Conservation (phyloP, 192 early-diverging fungal genomes). For the Podila epicladia region DNA sequence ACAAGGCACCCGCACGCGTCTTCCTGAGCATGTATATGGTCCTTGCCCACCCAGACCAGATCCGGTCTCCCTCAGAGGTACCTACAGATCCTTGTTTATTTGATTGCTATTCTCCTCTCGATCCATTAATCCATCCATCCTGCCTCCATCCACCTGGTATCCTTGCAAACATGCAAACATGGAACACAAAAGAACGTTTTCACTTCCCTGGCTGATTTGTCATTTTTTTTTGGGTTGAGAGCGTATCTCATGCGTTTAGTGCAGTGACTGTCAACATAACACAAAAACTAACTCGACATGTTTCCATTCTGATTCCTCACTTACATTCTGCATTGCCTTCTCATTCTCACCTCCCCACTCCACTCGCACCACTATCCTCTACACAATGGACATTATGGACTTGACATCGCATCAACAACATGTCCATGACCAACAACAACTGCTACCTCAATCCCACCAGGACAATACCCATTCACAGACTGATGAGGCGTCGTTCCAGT, state of each 20-base stretch:
- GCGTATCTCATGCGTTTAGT: too few relatives aligned
- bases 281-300: too few relatives aligned
- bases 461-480: neutral
- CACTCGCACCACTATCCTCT: neutral
- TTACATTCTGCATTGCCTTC: neutral
- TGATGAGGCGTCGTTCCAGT: conserved; percentile 19
- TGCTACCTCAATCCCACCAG: neutral
- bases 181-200: too few relatives aligned
- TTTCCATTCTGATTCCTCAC: neutral
- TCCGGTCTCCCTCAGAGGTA: conserved; percentile 59
- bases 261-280: too few relatives aligned
- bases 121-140: neutral
- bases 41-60: conserved; percentile 67
- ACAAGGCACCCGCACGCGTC: conserved; percentile 61
- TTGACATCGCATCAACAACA: neutral
- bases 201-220: too few relatives aligned
- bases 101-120: neutral
- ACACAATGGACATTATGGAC: neutral
- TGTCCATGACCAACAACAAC: conserved; percentile 3
- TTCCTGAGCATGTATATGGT: conserved; percentile 81
- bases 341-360: neutral
- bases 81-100: neutral
- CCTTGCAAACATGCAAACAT: too few relatives aligned
- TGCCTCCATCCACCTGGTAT: neutral
- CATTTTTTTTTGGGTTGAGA: too few relatives aligned